Conservation (phyloP, 1,139 yeast species). For the Geotrichum phurueaensis region DNA sequence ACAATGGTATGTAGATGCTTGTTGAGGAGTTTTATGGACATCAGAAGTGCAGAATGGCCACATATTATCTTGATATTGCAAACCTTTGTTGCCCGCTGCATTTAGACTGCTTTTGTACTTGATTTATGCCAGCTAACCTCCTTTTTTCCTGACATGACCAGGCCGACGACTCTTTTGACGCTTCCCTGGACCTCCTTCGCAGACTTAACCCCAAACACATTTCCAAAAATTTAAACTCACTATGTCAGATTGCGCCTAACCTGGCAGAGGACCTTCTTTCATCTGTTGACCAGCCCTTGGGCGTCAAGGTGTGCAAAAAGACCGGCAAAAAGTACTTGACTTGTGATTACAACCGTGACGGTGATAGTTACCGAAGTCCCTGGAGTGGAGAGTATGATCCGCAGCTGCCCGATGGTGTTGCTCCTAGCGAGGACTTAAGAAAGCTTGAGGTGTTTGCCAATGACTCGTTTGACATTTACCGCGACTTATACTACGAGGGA, state of each 20-base stretch:
- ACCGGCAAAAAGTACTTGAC: slow-evolving; percentile 67
- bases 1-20: not conserved
- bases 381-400: slow-evolving; percentile 84
- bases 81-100: not conserved
- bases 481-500: slow-evolving; percentile 93
- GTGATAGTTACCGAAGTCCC: slow-evolving; percentile 88
- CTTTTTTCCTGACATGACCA: slow-evolving; percentile 15
- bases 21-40: not conserved
- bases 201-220: slow-evolving; percentile 77
- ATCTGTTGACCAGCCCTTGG: slow-evolving; percentile 81
- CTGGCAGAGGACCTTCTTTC: slow-evolving; percentile 83
- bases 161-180: slow-evolving; percentile 69
- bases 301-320: slow-evolving; percentile 49
- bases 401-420: slow-evolving; percentile 56
- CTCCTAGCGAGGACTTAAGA: slow-evolving; percentile 63
- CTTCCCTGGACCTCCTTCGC: slow-evolving; percentile 80
- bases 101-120: not conserved
- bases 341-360: slow-evolving; percentile 94
- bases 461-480: slow-evolving; percentile 85
- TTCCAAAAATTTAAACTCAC: slow-evolving; percentile 52
- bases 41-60: not conserved
- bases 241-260: slow-evolving; percentile 74
- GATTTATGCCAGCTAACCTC: not conserved
- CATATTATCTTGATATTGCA: not conserved
- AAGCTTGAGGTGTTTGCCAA: slow-evolving; percentile 76